Percentiles rank a stretch among this genome's conserved stretches.
phyloP scores from a whole-genome alignment of 108 stramenopile genomes.

The Skeletonema menzelii region DNA sequence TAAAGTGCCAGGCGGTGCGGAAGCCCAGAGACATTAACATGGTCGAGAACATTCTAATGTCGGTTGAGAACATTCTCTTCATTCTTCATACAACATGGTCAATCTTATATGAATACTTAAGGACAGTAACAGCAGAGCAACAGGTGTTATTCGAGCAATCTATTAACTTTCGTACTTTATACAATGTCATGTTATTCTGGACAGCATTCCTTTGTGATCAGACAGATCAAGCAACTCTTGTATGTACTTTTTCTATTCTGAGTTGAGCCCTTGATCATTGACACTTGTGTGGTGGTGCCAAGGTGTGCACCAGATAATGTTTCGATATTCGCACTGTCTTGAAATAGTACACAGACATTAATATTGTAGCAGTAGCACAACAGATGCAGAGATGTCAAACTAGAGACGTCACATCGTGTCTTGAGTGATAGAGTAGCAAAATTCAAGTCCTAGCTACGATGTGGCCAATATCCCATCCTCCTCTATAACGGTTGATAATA shows the following conservation, averaged over 20 bases:
- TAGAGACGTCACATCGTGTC: neutral
- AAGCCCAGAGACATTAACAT: too few species aligned
- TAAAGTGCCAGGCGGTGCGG: too few species aligned
- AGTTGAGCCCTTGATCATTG: neutral
- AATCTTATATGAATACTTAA: too few species aligned
- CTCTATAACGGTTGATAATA: neutral
- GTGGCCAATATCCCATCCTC: neutral
- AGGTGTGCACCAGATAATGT: neutral
- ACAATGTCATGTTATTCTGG: neutral
- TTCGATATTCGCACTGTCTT: neutral
- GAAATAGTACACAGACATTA: neutral
- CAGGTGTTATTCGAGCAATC: too few species aligned
- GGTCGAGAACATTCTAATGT: too few species aligned
- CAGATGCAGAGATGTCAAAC: neutral
- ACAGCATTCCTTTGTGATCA: neutral
- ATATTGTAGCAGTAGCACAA: neutral
- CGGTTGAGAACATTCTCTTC: too few species aligned
- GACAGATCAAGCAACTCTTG: too few species aligned
- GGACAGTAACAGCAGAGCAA: too few species aligned
- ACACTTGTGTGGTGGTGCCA: neutral
- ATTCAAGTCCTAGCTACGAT: neutral
- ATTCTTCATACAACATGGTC: too few species aligned
- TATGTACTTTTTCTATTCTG: neutral
- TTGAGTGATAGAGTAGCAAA: neutral
- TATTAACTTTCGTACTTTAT: too few species aligned